Conservation (phyloP, 2,329 filamentous ascomycete genomes). For the Colletotrichum spaethianum region DNA sequence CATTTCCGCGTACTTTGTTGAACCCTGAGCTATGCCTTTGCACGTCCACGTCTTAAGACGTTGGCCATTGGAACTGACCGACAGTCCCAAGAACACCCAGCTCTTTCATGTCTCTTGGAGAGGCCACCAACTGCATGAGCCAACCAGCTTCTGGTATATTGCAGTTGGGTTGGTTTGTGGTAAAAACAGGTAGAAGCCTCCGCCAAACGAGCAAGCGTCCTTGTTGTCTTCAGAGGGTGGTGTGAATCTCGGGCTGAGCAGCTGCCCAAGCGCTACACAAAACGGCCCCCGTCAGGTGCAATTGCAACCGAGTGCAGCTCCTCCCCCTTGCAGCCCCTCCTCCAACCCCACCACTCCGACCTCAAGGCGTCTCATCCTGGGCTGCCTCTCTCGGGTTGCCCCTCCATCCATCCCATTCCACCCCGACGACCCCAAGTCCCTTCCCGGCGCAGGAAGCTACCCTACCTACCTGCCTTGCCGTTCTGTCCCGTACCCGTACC, state of each 20-base stretch:
- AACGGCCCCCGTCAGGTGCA: conserved; percentile 16
- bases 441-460: conserved; percentile 10
- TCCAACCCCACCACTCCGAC: conserved; percentile 32
- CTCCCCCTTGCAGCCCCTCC: conserved; percentile 20
- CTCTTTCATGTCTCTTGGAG: not conserved
- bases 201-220: not conserved
- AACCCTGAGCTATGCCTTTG: not conserved
- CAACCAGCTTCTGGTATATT: not conserved
- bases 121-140: not conserved
- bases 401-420: conserved; percentile 15
- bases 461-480: not conserved
- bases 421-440: not conserved
- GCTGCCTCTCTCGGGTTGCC: conserved; percentile 29
- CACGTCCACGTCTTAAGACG: not conserved
- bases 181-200: not conserved
- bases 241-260: conserved; percentile 14
- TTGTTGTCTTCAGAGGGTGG: conserved; percentile 1
- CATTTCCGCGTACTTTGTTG: not conserved
- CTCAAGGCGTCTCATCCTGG: conserved; percentile 37
- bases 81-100: not conserved
- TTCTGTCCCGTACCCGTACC: not conserved
- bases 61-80: not conserved
- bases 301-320: conserved; percentile 17
- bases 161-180: not conserved
- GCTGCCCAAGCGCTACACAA: conserved; percentile 13